Percentiles rank a stretch among this genome's conserved stretches.
Conservation (phyloP, 2,329 filamentous ascomycete genomes). For the Phyllosticta ampelicida region DNA sequence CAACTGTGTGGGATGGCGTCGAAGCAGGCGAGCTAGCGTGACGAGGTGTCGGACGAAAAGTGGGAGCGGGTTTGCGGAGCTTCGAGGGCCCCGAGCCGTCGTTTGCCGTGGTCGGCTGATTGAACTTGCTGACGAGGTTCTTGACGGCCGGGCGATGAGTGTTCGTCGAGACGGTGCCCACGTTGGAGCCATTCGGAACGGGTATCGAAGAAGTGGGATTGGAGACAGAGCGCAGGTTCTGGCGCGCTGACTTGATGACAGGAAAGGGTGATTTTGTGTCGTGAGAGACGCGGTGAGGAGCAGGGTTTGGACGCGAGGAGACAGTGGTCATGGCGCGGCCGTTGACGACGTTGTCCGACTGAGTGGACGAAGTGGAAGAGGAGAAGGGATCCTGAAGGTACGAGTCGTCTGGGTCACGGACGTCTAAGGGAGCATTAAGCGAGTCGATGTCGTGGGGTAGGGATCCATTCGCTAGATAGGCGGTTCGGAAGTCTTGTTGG, state of each 20-base stretch:
- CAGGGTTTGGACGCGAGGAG: constrained; percentile 1
- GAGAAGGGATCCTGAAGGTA: constrained; percentile 8
- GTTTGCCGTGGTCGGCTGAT: constrained; percentile 20
- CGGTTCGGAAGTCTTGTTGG: constrained; percentile 5
- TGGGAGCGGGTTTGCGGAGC: constrained; percentile 17
- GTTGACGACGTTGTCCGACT: constrained; percentile 9
- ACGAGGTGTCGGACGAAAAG: constrained; percentile 16
- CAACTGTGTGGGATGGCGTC: neutral
- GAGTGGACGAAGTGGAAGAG: constrained; percentile 1
- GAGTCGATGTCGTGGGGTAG: constrained; percentile 4
- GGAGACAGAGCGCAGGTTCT: constrained; percentile 10
- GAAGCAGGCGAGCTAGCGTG: constrained; percentile 17
- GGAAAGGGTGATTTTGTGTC: constrained; percentile 6
- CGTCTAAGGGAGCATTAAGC: constrained; percentile 2
- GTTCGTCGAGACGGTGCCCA: constrained; percentile 1
- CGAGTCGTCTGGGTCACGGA: constrained; percentile 9
- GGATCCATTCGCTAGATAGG: constrained; percentile 7
- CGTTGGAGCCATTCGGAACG: constrained; percentile 2
- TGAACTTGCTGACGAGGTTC: constrained; percentile 27
- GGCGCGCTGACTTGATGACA: constrained; percentile 6
- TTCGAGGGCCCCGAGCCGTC: constrained; percentile 18
- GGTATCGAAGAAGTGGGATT: constrained; percentile 6
- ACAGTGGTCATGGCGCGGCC: constrained; percentile 9
- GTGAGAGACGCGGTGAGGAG: constrained; percentile 4
- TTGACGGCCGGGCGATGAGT: constrained; percentile 23